Evolutionary conservation across 768 basidiomycete species (phyloP), one percentile per base, ranked within the genome.

Genomic region (Boletellus sp.): DNA sequence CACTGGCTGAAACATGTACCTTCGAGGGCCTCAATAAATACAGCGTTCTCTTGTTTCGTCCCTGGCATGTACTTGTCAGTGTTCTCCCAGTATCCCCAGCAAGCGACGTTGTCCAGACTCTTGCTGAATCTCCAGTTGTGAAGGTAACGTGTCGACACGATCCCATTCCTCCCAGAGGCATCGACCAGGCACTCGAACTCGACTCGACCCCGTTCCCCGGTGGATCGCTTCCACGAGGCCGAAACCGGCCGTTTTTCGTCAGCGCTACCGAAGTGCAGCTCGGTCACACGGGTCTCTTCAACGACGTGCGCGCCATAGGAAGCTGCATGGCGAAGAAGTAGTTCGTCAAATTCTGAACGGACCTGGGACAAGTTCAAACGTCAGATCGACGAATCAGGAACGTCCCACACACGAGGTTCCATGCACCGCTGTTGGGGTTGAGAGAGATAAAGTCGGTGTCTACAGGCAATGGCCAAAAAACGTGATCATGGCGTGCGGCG

Each of bases 271-370:
- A 46, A 46, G 13, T 37, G 35, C 24, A 46, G 10, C n/a, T 36
- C 45, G 7, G 36, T 46, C 17, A 46, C 24, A 17, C 45, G 34
- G 24, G 45, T 45, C 16, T 34, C 31, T 11, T 45, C 43, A 16
- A 45, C 9, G 22, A 46, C 45, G 2, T n/a, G 45, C 3, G 28
- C 45, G 16, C 45, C 45, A 36, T 6, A 46, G 2, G 35, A 17
- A 19, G 24, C n/a, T 11, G 45, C 45, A 12, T 46, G 24, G 24
- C 36, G 35, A 28, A 46, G 45, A 35, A 46, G 45, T 8, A 46
- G 28, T 32, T 42, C 42, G 31, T 46, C 45, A 19, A 46, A 46
- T 10, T 46, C 45, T 10, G 45, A 36, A 17, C 45, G 45, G 36
- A 28, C 26, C 45, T 46, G 4, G 3, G 12, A 10, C 26, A 19